These are phyloP conservation scores for Hygrophila difformis DNA, from an alignment of 257 asterid genomes.

Conservation along the genomic window DNA sequence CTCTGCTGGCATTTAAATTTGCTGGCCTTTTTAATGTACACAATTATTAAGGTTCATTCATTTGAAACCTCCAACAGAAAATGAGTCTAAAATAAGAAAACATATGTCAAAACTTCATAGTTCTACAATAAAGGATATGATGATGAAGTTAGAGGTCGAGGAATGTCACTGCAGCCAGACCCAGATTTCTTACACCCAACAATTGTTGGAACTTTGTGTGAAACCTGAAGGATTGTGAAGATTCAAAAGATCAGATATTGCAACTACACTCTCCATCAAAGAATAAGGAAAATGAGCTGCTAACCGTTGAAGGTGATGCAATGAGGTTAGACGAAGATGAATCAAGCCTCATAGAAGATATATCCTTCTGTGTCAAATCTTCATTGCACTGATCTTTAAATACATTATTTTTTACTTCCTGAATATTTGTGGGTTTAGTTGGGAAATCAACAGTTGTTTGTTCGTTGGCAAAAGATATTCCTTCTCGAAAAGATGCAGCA, in stretches of 20 bases:
- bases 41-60: conserved; percentile 42
- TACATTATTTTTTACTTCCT: conserved; percentile 19
- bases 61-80: conserved; percentile 12
- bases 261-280: conserved; percentile 2
- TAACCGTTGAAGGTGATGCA: conserved; percentile 33
- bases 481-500: conserved; percentile 49
- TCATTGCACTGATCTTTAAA: conserved; percentile 24
- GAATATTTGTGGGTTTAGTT: conserved; percentile 16
- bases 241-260: conserved; percentile 10
- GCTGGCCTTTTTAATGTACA: conserved; percentile 68
- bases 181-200: conserved; percentile 32
- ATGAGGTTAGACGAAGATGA: conserved; percentile 29
- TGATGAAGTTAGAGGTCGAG: conserved; percentile 47
- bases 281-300: conserved; percentile 20
- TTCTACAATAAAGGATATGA: conserved; percentile 60
- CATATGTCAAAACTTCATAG: conserved; percentile 5
- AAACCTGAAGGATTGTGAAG: conserved; percentile 33
- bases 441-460: conserved; percentile 23
- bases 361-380: conserved; percentile 16
- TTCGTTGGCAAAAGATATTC: conserved; percentile 31
- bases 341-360: conserved; percentile 25
- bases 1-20: conserved; percentile 35
- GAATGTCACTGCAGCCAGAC: conserved; percentile 33
- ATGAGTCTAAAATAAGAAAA: conserved; percentile 9
- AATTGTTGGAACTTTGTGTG: conserved; percentile 28